A percentile compares a stretch with the other conserved stretches of the same genome.
phyloP scores from a whole-genome alignment of 2,329 filamentous ascomycete species.

The Fusarium buxicola region DNA sequence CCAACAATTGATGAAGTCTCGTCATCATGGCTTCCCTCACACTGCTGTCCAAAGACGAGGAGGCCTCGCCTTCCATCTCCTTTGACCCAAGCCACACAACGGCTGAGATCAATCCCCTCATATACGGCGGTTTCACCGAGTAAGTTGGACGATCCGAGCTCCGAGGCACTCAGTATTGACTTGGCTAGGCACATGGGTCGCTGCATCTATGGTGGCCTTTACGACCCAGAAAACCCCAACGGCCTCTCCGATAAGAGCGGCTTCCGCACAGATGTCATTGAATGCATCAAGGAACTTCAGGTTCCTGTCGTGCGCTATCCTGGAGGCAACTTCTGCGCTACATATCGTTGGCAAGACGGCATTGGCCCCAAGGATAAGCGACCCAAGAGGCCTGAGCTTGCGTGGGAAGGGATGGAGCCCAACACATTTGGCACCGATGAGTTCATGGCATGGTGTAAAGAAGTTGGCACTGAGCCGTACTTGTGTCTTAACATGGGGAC shows the following conservation, averaged over 20 bases:
- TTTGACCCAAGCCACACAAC: slow-evolving; percentile 74
- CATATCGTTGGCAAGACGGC: slow-evolving; percentile 86
- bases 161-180: background rate
- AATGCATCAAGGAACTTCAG: slow-evolving; percentile 76
- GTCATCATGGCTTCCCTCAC: slow-evolving; percentile 21
- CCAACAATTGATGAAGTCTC: too few species aligned
- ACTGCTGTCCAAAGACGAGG: slow-evolving; percentile 4
- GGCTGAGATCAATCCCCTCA: slow-evolving; percentile 79
- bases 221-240: slow-evolving; percentile 76
- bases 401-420: slow-evolving; percentile 79
- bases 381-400: slow-evolving; percentile 69
- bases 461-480: slow-evolving; percentile 79
- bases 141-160: slow-evolving; percentile 54
- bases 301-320: slow-evolving; percentile 83
- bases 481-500: slow-evolving; percentile 84
- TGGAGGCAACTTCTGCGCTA: slow-evolving; percentile 86
- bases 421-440: slow-evolving; percentile 87
- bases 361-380: slow-evolving; percentile 77
- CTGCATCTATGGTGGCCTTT: slow-evolving; percentile 87
- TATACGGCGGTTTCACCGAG: slow-evolving; percentile 87
- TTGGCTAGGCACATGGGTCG: slow-evolving; percentile 79
- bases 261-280: slow-evolving; percentile 81
- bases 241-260: slow-evolving; percentile 76
- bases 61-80: slow-evolving; percentile 57
- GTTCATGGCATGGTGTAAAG: slow-evolving; percentile 82